phyloP scores from a whole-genome alignment of 371 early-diverging fungal genomes.

The Blakeslea trispora region DNA sequence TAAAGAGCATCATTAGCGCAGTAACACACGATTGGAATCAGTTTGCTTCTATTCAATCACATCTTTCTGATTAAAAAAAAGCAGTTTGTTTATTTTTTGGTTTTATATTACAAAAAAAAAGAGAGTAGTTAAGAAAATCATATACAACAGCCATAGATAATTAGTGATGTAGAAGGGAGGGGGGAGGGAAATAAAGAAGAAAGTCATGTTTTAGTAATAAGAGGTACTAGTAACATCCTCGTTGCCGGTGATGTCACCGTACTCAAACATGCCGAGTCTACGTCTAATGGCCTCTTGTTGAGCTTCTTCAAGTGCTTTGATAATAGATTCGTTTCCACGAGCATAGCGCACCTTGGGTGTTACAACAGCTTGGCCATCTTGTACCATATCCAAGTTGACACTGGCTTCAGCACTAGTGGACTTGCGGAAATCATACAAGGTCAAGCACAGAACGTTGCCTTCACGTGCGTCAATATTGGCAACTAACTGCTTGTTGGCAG shows the following conservation, averaged over 20 bases:
- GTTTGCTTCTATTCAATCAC: too few species aligned
- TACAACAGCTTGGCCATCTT: conserved; percentile 76
- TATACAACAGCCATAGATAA: too few species aligned
- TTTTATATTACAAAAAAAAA: not conserved
- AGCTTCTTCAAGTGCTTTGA: conserved; percentile 49
- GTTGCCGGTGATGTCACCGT: conserved; percentile 85
- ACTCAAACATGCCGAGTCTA: conserved; percentile 83
- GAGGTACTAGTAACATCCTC: conserved; percentile 54
- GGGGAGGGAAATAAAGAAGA: not conserved
- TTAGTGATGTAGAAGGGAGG: too few species aligned
- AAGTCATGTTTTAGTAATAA: conserved; percentile 12
- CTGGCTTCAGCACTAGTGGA: conserved; percentile 66
- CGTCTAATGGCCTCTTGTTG: conserved; percentile 51
- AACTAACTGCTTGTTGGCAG: conserved; percentile 68
- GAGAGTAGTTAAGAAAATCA: too few species aligned
- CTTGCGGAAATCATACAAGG: conserved; percentile 69
- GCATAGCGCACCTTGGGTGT: conserved; percentile 59
- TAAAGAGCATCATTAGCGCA: too few species aligned
- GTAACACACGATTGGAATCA: too few species aligned
- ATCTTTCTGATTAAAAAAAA: too few species aligned
- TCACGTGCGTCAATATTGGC: conserved; percentile 76
- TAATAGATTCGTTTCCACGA: conserved; percentile 54
- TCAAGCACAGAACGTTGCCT: conserved; percentile 61
- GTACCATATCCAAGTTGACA: conserved; percentile 78
- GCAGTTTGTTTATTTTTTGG: too few species aligned